Base-by-base conservation (phyloP, 2,329 filamentous ascomycete genomes). In the Fusarium anguioides region DNA sequence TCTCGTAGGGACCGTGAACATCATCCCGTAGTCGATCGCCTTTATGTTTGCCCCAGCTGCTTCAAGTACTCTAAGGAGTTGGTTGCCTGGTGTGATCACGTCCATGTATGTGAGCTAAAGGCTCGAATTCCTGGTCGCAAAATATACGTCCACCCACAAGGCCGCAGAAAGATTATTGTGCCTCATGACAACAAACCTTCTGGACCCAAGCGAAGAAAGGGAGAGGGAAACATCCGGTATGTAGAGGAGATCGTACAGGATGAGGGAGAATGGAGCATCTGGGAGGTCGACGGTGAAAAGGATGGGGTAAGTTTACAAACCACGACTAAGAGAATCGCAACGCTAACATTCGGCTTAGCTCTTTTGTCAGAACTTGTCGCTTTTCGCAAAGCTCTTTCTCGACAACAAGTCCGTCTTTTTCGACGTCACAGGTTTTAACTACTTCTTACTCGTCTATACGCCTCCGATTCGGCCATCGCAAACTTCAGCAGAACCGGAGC, bases 351-450 rank as follows among this genome's bases (percentile, higher is more conserved):
- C 36, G 6, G 12, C 7, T 24, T 62, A 90, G 85, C 86, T 97
- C 27, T 98, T 97, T 77, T 94, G 93, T 70, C 96, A 98, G 79
- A 97, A 97, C 73, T 86, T 99, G 14, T 97, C 93, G 11, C 89
- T 99, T 42, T 97, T 98, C 77, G 94, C 94, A 26, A 99, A 98
- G 79, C 88, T 99, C 41, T 99, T 98, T 78, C 91, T 99, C 68
- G 94, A 98, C 78, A 97, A 96, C 75, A 99, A 99, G 76, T 97
- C 93, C 9, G 94, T 99, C 71, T 98, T 97, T 80, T 99, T 97
- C 82, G 96, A 99, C 75, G 94, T 97, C 42, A 89, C 89, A 6
- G 93, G 92, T 49, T 99, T 99, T 81, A 89, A 97, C 70, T 99
- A 97, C 83, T 98, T 97, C 77, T 86, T 97, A 6, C 88, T 98